phyloP scores from a whole-genome alignment of 2,329 filamentous ascomycete species.

The Sordariomycetes sp. region DNA sequence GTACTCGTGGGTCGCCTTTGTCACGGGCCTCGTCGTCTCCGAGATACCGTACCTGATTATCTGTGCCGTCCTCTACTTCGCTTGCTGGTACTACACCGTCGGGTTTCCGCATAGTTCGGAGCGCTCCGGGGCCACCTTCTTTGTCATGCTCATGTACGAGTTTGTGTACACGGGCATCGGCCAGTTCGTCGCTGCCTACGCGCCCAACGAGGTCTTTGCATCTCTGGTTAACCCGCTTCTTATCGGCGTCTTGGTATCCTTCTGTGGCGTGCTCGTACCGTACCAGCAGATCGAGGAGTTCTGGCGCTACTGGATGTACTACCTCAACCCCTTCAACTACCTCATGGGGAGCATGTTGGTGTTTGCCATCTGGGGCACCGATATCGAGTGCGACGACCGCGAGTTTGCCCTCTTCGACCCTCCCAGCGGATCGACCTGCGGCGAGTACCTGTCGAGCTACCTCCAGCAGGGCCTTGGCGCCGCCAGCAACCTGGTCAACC shows the following conservation, averaged over 20 bases:
- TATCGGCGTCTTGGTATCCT: constrained; percentile 47
- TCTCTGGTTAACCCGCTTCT: constrained; percentile 42
- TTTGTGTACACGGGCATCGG: constrained; percentile 48
- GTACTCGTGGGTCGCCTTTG: constrained; percentile 52
- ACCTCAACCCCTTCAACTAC: constrained; percentile 48
- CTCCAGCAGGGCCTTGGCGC: constrained; percentile 28
- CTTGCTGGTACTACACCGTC: constrained; percentile 38
- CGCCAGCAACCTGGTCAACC: constrained; percentile 41
- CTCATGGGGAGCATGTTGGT: constrained; percentile 41
- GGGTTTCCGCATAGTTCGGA: constrained; percentile 29
- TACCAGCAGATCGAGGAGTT: constrained; percentile 48
- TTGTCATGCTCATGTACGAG: constrained; percentile 45
- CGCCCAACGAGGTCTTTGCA: constrained; percentile 46
- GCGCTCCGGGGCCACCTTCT: constrained; percentile 37
- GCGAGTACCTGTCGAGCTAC: constrained; percentile 40
- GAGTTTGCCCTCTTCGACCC: constrained; percentile 41
- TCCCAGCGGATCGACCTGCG: constrained; percentile 38
- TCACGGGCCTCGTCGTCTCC: constrained; percentile 48
- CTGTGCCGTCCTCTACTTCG: constrained; percentile 51
- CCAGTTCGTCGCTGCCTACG: constrained; percentile 49
- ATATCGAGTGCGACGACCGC: constrained; percentile 28
- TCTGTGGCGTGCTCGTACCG: constrained; percentile 65
- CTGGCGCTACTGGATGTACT: constrained; percentile 57
- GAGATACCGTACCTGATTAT: constrained; percentile 60
- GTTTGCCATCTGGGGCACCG: constrained; percentile 32